A percentile compares a stretch with the other conserved stretches of the same genome.
phyloP scores from a whole-genome alignment of 352 stramenopile species.

The Phytophthora crassamura region DNA sequence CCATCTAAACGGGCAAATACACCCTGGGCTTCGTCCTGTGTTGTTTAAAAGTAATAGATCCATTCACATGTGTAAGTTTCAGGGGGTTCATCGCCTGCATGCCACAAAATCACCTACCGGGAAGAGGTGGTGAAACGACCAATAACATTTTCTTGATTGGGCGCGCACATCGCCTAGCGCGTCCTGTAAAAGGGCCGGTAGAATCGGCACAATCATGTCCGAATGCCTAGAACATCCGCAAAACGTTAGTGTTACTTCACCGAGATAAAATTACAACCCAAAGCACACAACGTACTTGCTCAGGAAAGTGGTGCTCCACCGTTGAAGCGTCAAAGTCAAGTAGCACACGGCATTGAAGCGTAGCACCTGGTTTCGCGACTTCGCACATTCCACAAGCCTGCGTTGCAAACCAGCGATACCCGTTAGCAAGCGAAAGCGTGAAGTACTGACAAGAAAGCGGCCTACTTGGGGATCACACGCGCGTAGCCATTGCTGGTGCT shows the following conservation, averaged over 20 bases:
- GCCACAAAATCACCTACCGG: conserved; percentile 32
- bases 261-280: background rate
- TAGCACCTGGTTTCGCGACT: conserved; percentile 79
- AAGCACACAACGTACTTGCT: conserved; percentile 61
- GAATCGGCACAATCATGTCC: conserved; percentile 62
- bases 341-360: conserved; percentile 77
- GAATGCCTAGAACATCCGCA: conserved; percentile 47
- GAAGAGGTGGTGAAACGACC: conserved; percentile 76
- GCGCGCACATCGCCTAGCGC: conserved; percentile 77
- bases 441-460: background rate
- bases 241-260: background rate
- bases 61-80: conserved; percentile 10
- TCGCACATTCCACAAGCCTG: conserved; percentile 80
- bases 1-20: conserved; percentile 68
- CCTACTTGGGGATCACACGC: conserved; percentile 78
- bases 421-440: background rate
- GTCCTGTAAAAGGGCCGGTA: conserved; percentile 71
- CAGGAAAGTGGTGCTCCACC: conserved; percentile 70
- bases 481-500: conserved; percentile 79
- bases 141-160: conserved; percentile 82
- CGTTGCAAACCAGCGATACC: background rate
- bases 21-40: conserved; percentile 55
- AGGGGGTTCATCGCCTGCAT: background rate
- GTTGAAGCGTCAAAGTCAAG: conserved; percentile 74
- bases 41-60: conserved; percentile 2